phyloP scores from a whole-genome alignment of 495 filamentous ascomycete species.

The Xanthoparmelia taractica region DNA sequence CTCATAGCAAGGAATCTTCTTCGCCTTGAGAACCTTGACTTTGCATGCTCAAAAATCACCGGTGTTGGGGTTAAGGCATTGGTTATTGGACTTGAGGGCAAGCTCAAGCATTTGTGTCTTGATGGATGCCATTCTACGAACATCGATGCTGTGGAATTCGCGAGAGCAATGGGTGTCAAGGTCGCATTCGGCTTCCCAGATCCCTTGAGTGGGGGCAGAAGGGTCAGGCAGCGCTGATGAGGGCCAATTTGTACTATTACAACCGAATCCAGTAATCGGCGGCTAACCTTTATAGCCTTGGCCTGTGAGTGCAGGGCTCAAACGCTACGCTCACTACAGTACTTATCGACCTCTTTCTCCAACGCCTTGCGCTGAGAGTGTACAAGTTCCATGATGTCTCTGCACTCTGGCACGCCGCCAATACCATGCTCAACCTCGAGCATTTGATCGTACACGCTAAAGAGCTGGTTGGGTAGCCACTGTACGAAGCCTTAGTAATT shows the following conservation, averaged over 20 bases:
- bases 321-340: slow-evolving; percentile 64
- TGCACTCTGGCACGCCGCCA: slow-evolving; percentile 34
- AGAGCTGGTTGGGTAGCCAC: slow-evolving; percentile 82
- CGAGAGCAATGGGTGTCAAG: slow-evolving; percentile 24
- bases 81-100: slow-evolving; percentile 15
- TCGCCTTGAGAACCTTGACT: slow-evolving; percentile 20
- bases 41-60: slow-evolving; percentile 25
- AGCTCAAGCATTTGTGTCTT: slow-evolving; percentile 24
- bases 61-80: slow-evolving; percentile 30
- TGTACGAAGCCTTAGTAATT: slow-evolving; percentile 21
- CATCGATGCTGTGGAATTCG: slow-evolving; percentile 31
- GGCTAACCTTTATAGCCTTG: not conserved
- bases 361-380: slow-evolving; percentile 60
- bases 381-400: slow-evolving; percentile 66
- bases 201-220: slow-evolving; percentile 2
- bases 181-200: slow-evolving; percentile 22
- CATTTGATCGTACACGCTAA: slow-evolving; percentile 71
- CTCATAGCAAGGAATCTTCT: slow-evolving; percentile 1
- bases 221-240: slow-evolving; percentile 4
- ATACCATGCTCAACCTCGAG: slow-evolving; percentile 46
- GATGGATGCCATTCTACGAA: slow-evolving; percentile 25
- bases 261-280: not conserved
- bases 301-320: slow-evolving; percentile 7
- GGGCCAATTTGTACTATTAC: not conserved
- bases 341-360: slow-evolving; percentile 70